These are phyloP conservation scores for Suhomyces yuchorum DNA, from an alignment of 1,139 yeast species.

Conservation along the genomic window DNA sequence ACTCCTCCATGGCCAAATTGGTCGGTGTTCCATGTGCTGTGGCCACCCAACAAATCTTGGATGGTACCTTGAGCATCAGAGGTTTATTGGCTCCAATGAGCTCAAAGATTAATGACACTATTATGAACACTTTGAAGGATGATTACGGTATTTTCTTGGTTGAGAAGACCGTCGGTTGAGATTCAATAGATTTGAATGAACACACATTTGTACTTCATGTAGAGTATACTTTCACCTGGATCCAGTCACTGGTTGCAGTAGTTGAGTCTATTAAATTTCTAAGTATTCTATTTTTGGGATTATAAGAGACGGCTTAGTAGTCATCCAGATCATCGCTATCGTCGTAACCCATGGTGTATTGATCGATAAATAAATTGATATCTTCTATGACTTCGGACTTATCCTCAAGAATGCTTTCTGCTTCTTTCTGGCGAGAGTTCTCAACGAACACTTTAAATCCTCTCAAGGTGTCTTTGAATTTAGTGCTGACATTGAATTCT, in stretches of 20 bases:
- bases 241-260: too few species aligned
- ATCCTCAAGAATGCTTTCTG: constrained; percentile 55
- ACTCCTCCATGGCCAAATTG: constrained; percentile 97
- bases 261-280: too few species aligned
- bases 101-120: constrained; percentile 85
- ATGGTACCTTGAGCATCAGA: constrained; percentile 66
- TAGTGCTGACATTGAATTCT: constrained; percentile 48
- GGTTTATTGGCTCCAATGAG: constrained; percentile 95
- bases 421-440: constrained; percentile 23
- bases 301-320: too few species aligned
- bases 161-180: constrained; percentile 65
- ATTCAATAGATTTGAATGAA: constrained; percentile 5
- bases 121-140: constrained; percentile 89
- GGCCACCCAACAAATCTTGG: constrained; percentile 83
- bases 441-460: constrained; percentile 51
- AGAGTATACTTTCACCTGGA: too few species aligned
- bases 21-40: constrained; percentile 99
- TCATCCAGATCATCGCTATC: constrained; percentile 40
- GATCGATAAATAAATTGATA: constrained; percentile 49
- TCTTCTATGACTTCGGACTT: constrained; percentile 66
- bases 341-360: constrained; percentile 61
- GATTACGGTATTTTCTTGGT: constrained; percentile 83
- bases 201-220: too few species aligned
- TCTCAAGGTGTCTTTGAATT: constrained; percentile 47
- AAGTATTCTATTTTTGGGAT: too few species aligned